Percentiles rank a stretch among this genome's conserved stretches.
Evolutionary conservation across 805 yeast genomes (phyloP).

Genomic region (Cyberlindnera mycetangii): DNA sequence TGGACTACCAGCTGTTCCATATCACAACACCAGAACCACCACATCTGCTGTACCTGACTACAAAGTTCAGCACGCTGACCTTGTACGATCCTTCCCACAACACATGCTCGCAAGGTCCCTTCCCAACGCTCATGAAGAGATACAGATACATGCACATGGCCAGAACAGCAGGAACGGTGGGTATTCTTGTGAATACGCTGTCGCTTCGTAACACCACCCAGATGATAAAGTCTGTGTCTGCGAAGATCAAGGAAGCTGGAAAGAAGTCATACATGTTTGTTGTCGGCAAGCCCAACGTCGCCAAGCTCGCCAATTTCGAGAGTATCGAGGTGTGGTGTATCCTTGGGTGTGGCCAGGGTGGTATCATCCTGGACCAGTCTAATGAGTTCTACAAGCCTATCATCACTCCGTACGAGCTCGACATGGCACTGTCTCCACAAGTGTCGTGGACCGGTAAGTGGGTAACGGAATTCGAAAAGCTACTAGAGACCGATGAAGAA

Average conservation of each 20-base stretch:
- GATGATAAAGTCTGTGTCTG: slow-evolving; percentile 59
- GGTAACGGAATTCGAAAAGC: slow-evolving; percentile 74
- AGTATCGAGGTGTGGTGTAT: slow-evolving; percentile 94
- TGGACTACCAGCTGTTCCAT: slow-evolving; percentile 62
- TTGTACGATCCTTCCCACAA: slow-evolving; percentile 43
- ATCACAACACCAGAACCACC: slow-evolving; percentile 76
- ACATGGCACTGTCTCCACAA: slow-evolving; percentile 72
- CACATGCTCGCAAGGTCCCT: slow-evolving; percentile 51
- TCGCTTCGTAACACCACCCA: slow-evolving; percentile 72
- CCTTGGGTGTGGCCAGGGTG: slow-evolving; percentile 92
- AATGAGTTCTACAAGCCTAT: slow-evolving; percentile 88
- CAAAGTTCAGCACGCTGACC: slow-evolving; percentile 58
- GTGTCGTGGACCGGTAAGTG: slow-evolving; percentile 92
- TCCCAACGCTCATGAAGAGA: slow-evolving; percentile 77
- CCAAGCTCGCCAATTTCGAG: slow-evolving; percentile 94
- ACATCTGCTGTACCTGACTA: slow-evolving; percentile 67
- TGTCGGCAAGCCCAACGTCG: slow-evolving; percentile 97
- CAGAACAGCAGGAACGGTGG: slow-evolving; percentile 87
- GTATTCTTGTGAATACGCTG: slow-evolving; percentile 85
- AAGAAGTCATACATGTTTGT: slow-evolving; percentile 93
- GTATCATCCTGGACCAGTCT: slow-evolving; percentile 74
- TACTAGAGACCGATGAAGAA: slow-evolving; percentile 36
- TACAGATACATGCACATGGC: slow-evolving; percentile 87
- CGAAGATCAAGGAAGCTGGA: slow-evolving; percentile 66
- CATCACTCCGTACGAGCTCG: slow-evolving; percentile 88